Base-by-base conservation (phyloP, 768 basidiomycete species). In the Mycena alexandri region DNA sequence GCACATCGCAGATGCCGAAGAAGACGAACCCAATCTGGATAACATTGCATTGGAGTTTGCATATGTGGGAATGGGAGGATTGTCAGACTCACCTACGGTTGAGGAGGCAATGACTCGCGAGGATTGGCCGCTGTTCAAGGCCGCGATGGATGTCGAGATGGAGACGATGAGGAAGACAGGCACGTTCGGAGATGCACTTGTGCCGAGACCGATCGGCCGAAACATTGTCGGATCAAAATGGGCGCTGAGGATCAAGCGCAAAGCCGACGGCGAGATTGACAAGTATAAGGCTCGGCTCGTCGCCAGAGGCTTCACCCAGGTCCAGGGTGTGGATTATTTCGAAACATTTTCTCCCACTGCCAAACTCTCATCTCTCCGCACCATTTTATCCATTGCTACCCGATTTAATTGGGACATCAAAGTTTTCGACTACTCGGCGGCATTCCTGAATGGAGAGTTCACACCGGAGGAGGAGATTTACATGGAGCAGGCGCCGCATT, bases 221-320 rank as follows among this genome's bases (percentile, higher is more conserved):
- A 74, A 72, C 11, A 52, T 71, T 0, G 72, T 80, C 38, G 74
- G 73, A 11, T 72, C 61, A 17, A 57, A 63, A 46, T 78, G 77
- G 77, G 77, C 77, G 5, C 74, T 74, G 33, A 67, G 69, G 22
- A 69, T 77, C 58, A 85, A 84, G 68, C 70, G 72, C 48, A 75
- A 83, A 60, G 67, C 71, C 7, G 53, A 76, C 33, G 83, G 80
- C 36, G 68, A 65, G 0, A 74, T 83, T 29, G 56, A 67, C 19
- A 65, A 73, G 2, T 75, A 76, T 72, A 81, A 82, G 63, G 78
- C 73, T 41, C 47, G 59, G 1, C 59, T 61, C 7, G 47, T 61
- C 2, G 59, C 59, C 4, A 8, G 36, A 0, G n/a, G 1, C 10
- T 61, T 61, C 34, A 61, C 59, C 0, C 59, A 61, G 22, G 59